Conservation (phyloP, 108 stramenopile species). For the Pseudonitzschia pungens region DNA sequence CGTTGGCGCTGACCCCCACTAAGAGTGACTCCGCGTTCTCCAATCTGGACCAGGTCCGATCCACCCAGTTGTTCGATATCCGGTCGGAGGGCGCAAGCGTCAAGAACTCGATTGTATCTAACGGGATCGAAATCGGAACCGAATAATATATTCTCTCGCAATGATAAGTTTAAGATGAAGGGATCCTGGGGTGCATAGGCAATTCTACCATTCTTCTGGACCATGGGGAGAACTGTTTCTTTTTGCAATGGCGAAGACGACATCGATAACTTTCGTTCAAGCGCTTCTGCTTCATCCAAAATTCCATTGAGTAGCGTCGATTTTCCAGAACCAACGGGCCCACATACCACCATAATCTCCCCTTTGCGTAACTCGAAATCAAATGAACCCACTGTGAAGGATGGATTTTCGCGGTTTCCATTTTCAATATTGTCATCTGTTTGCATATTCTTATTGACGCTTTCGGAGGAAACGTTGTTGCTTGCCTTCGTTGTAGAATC, state of each 20-base stretch:
- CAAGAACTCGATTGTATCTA: conserved; percentile 81
- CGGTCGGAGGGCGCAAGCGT: conserved; percentile 74
- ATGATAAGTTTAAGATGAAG: conserved; percentile 91
- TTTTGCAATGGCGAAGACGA: background rate
- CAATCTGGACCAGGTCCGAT: conserved; percentile 84
- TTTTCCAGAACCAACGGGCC: conserved; percentile 90
- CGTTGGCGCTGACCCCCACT: conserved; percentile 86
- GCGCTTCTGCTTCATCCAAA: conserved; percentile 71
- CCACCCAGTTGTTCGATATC: conserved; percentile 70
- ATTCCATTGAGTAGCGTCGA: conserved; percentile 73
- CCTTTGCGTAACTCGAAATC: conserved; percentile 50
- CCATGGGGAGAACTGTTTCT: conserved; percentile 14
- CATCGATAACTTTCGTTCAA: background rate
- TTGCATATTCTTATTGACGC: background rate
- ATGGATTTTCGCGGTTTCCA: conserved; percentile 16
- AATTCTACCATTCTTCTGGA: conserved; percentile 47
- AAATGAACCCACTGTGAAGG: conserved; percentile 49
- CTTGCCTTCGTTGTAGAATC: background rate
- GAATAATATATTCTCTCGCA: conserved; percentile 96
- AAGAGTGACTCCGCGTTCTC: conserved; percentile 92
- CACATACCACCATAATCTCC: conserved; percentile 64
- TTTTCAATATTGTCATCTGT: conserved; percentile 2
- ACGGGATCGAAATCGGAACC: conserved; percentile 68
- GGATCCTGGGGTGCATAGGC: conserved; percentile 91
- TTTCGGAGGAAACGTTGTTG: background rate